Evolutionary conservation across 2,329 filamentous ascomycete genomes (phyloP), one percentile per base, ranked within the genome.

Genomic region (Cladosporium halotolerans): DNA sequence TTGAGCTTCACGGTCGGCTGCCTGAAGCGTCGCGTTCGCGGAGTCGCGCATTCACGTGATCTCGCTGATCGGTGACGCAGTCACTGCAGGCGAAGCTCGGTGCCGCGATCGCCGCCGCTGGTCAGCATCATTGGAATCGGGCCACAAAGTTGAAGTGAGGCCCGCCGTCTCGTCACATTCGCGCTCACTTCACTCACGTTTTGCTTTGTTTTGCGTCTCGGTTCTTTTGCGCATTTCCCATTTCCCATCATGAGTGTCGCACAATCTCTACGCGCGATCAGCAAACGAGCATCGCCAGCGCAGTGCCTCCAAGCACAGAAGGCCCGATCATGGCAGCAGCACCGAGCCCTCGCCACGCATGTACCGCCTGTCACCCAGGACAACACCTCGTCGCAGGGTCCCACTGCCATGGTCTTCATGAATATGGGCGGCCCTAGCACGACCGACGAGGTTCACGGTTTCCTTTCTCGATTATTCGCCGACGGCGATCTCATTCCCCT

Each of bases 341-440:
- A 62, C 31, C 62, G 65, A 46, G 55, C 51, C 32, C 62, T 70
- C 61, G 85, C 85, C 31, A 86, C 83, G 11, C 76, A 79, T 14
- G 83, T 82, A 4, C 86, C 88, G 9, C 88, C 89, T 7, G 89
- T 93, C 18, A 91, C 88, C 0, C 89, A 95, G 69, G 79, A 89
- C 78, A 77, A 80, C 6, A 81, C 81, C 1, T 81, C 79, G 45
- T 78, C 80, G 2, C 80, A 88, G 66, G 92, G 92, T 0, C 90
- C 91, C 7, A 99, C 93, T 4, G 93, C 93, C 41, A 97, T 99
- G 83, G 93, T 99, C 11, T 96, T 99, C 67, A 82, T 99, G 74
- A 99, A 99, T 73, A 99, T 99, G 93, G 93, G 93, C 56, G 93
- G 93, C 0, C 93, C 93, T 3, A 88, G 89, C 1, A 96, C 88